Percentiles rank a stretch among this genome's conserved stretches.
These are phyloP conservation scores for Tolypocladium sp. DNA, from an alignment of 2,329 filamentous ascomycete genomes.

Conservation along the genomic window DNA sequence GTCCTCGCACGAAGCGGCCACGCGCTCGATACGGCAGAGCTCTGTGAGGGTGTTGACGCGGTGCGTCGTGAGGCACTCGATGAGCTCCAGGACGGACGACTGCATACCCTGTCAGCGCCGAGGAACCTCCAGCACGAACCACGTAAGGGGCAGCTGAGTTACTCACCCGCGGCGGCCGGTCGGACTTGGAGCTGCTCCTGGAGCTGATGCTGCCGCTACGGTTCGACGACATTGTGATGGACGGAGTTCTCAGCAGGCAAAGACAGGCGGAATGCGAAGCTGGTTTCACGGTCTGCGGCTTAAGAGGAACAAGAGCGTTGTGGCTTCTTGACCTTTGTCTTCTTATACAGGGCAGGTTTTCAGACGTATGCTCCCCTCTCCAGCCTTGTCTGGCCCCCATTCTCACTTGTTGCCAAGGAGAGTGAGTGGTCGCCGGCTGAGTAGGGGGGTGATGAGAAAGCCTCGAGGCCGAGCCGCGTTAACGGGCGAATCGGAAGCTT, in stretches of 20 bases:
- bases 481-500: neutral
- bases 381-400: neutral
- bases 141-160: neutral
- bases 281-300: neutral
- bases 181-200: conserved; percentile 1
- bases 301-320: neutral
- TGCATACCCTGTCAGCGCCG: conserved; percentile 13
- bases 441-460: neutral
- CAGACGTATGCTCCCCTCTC: neutral
- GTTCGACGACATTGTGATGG: conserved; percentile 4
- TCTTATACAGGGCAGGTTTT: neutral
- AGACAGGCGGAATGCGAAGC: neutral
- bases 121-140: neutral
- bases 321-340: neutral
- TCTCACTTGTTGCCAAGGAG: neutral
- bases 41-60: conserved; percentile 67
- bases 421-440: neutral
- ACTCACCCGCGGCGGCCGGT: conserved; percentile 1
- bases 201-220: conserved; percentile 5
- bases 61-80: conserved; percentile 55
- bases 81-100: conserved; percentile 49
- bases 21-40: conserved; percentile 61
- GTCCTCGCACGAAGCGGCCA: conserved; percentile 48
- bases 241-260: neutral
- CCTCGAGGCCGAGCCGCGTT: neutral